Base-by-base conservation (phyloP, 192 early-diverging fungal species). In the Coemansia javaensis region DNA sequence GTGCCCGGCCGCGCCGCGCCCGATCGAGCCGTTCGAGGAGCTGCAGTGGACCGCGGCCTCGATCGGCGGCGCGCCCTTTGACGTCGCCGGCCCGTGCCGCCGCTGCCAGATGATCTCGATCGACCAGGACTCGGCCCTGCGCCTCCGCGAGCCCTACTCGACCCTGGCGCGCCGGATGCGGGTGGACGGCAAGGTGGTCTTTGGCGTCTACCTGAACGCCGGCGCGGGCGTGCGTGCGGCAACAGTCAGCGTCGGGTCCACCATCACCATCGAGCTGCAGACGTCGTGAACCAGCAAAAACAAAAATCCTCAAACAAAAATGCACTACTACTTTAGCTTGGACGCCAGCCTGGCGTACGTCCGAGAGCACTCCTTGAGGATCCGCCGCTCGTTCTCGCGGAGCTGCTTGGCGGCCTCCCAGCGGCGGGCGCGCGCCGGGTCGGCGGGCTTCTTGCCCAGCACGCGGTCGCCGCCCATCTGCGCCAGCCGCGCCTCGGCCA, bases 91-190 rank as follows among this genome's bases (percentile, higher is more conserved):
- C 4, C 84, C 79, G 2, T 89, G 87, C 53, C 58, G 59, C 8
- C 78, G 87, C 12, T 89, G 87, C 69, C 78, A 83, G 44, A 84
- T 90, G 81, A 77, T 88, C n/a, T 82, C 81, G 32, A 72, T 88
- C 18, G 78, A 90, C 49, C 84, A 82, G 37, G 61, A 68, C 34
- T 85, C 81, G 13, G 81, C 72, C 7, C 47, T 67, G 41, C 57
- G 65, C 42, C 63, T 79, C 15, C 75, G 75, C 20, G 85, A 87
- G 53, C 85, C 84, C 7, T 88, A 81, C 51, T 58, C 77, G 1
- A 84, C 82, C 30, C 51, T 75, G 33, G 72, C 72, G 15, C 52
- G 63, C 10, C 44, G 37, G 7, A 63, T 50, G 56, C 50, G 72
- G 8, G 53, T 75, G 22, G 49, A 57, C 24, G 66, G 66, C 21